A percentile compares a stretch with the other conserved stretches of the same genome.
Conservation (phyloP, 148 eudicot species). For the Persicaria tinctoria region DNA sequence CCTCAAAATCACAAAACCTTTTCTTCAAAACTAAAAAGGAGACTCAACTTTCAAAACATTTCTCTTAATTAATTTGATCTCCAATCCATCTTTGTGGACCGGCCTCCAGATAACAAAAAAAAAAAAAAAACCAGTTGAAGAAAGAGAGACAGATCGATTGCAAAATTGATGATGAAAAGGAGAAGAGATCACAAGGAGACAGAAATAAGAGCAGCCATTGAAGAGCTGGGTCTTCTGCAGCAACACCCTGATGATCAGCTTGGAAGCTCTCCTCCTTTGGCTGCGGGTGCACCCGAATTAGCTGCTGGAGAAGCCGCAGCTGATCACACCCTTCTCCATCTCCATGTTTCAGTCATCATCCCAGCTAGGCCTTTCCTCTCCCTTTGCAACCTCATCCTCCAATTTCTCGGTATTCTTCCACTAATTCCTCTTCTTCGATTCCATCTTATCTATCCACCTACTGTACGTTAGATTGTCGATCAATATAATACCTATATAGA, state of each 20-base stretch:
- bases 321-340: neutral
- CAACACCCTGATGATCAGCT: no score
- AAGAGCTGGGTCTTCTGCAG: neutral
- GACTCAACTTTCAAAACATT: no score
- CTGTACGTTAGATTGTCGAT: neutral
- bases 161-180: neutral
- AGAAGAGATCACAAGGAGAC: neutral
- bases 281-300: neutral
- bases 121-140: no score
- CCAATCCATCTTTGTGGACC: no score
- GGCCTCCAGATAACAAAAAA: no score
- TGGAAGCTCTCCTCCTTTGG: neutral
- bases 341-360: slow-evolving; percentile 17
- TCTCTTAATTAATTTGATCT: no score
- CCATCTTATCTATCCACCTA: neutral
- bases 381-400: slow-evolving; percentile 48
- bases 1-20: no score
- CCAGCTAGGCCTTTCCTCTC: slow-evolving; percentile 63
- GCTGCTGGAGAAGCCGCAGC: neutral
- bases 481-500: no score
- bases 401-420: slow-evolving; percentile 53
- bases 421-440: slow-evolving; percentile 7
- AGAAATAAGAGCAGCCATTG: slow-evolving; percentile 1
- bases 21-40: no score
- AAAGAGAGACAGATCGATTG: no score